Evolutionary conservation across 805 yeast genomes (phyloP), one percentile per base, ranked within the genome.

Genomic region (Yueomyces sinensis): DNA sequence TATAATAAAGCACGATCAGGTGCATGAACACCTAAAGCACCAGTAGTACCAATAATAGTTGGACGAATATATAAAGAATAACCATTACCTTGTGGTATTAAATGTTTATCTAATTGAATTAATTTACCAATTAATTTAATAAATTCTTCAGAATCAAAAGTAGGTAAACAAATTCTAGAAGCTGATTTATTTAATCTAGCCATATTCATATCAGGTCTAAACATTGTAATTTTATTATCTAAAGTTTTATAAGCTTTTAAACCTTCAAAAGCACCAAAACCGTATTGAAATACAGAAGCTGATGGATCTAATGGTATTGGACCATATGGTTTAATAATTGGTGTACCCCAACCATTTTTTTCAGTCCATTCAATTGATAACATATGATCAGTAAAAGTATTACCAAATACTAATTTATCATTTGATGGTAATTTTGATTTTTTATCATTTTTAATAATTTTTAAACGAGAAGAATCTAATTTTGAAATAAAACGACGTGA

Each of bases 191-290:
- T 84, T 83, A 89, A 76, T 62, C 97, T 74, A 30, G 52, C 70
- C 94, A 87, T 83, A 66, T 89, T 89, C 69, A 68, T 81, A 56
- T 83, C 82, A 32, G 93, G 82, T 58, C 97, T 74, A 69, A 89
- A 89, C 56, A 89, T 67, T 50, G 94, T 73, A 52, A 86, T 59
- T 40, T 76, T 57, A 40, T 78, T 82, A 32, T 76, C 60, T 15
- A 56, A 44, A 37, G 71, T 73, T 44, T 65, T 60, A 68, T 86
- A 89, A 16, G 96, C 96, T 66, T 89, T 89, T 66, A 89, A 66
- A 43, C 97, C 97, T 66, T 89, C 97, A 47, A 89, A 89, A 41
- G 89, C 71, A 58, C 84, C 95, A 51, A 89, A 89, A 3, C 94
- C 89, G 54, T 89, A 89, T 65, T 89, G 97, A 62, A 89, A 76